Evolutionary conservation across 83 land plant species (phyloP).

Genomic region (Picea mariana): DNA sequence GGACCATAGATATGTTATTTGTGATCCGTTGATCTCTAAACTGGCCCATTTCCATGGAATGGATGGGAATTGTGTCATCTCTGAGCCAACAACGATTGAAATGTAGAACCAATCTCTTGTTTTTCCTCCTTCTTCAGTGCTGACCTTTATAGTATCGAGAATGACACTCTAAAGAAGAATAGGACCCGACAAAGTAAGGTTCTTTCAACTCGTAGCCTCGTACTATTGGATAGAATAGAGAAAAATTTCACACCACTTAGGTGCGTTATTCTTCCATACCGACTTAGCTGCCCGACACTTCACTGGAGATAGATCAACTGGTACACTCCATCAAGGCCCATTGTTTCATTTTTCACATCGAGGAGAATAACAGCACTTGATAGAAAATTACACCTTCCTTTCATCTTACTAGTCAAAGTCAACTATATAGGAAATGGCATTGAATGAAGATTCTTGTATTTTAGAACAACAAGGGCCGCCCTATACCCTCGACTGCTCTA

Average conservation of each 20-base stretch:
- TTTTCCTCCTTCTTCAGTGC: too few species aligned
- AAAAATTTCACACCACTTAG: neutral
- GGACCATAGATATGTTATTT: too few species aligned
- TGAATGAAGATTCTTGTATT: neutral
- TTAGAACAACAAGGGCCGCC: neutral
- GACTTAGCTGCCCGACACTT: neutral
- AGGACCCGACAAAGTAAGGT: neutral
- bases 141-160: too few species aligned
- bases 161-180: too few species aligned
- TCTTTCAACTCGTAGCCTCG: neutral
- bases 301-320: slow-evolving; percentile 1
- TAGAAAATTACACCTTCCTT: neutral
- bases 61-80: too few species aligned
- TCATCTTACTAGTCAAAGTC: neutral
- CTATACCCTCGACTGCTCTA: neutral
- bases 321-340: neutral
- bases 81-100: too few species aligned
- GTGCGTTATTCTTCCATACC: slow-evolving; percentile 1
- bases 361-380: neutral
- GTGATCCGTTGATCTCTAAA: too few species aligned
- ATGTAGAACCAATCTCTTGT: too few species aligned
- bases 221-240: neutral
- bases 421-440: neutral
- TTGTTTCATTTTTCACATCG: neutral
- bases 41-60: too few species aligned